phyloP scores from a whole-genome alignment of 805 yeast genomes.

The Kluyveromyces starmeri region DNA sequence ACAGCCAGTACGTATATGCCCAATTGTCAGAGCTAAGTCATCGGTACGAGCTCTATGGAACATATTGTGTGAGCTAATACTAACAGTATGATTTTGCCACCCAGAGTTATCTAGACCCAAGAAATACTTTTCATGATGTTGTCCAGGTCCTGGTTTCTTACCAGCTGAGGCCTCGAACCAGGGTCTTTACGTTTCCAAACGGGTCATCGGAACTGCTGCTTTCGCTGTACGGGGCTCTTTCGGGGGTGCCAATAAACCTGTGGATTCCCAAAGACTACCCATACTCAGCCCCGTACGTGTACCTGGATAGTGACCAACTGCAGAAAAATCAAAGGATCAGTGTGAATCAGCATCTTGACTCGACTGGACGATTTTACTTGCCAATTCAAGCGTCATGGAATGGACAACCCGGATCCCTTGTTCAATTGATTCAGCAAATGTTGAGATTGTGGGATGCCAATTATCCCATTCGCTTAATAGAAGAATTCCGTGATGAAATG shows the following conservation, averaged over 20 bases:
- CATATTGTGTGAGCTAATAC: neutral
- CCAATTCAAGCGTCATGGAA: constrained; percentile 60
- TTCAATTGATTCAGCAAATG: constrained; percentile 12
- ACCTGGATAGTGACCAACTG: constrained; percentile 43
- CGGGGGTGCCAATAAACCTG: constrained; percentile 47
- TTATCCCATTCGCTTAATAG: neutral
- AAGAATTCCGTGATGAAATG: neutral
- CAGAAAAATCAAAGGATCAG: constrained; percentile 35
- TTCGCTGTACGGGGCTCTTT: constrained; percentile 51
- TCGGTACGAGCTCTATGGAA: neutral
- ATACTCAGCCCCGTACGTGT: constrained; percentile 53
- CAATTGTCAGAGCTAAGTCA: neutral
- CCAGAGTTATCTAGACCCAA: constrained; percentile 49
- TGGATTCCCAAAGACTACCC: constrained; percentile 80
- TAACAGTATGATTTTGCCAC: neutral
- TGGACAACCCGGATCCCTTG: constrained; percentile 12
- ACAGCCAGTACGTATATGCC: constrained; percentile 33
- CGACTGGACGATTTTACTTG: constrained; percentile 62
- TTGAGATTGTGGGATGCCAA: constrained; percentile 4
- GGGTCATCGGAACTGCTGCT: constrained; percentile 57
- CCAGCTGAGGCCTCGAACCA: constrained; percentile 61
- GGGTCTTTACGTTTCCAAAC: constrained; percentile 43
- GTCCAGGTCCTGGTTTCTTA: constrained; percentile 39
- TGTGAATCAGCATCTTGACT: constrained; percentile 60
- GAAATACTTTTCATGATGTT: constrained; percentile 53